Evolutionary conservation across 73 alveolate genomes (phyloP), one percentile per base, ranked within the genome.

Genomic region (Chromera velia): DNA sequence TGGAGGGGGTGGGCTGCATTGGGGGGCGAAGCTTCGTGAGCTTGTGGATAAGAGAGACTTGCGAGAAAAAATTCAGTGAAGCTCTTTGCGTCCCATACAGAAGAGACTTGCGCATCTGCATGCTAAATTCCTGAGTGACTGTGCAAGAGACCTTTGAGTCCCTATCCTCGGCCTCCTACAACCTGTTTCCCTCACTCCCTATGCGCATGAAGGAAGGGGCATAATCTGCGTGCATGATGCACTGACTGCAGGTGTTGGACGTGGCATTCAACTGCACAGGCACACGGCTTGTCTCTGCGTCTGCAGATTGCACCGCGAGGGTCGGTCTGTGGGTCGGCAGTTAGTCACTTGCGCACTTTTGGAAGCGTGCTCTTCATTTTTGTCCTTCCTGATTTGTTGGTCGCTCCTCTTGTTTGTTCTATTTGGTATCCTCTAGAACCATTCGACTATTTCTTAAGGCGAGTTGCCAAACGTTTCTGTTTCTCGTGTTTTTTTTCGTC

Each of bases 161-260:
- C 32, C 33, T 6, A 55, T 55, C 22, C 13, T 40, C 13, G 55
- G 55, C 55, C 4, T 40, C 55, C 22, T 7, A 7, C 55, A 40
- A 13, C 22, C 96, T 98, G 29, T 94, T 98, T 87, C 96, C 95
- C 85, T 93, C 96, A 27, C 96, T 99, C 99, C 99, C 96, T 86
- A 96, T 96, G 64, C 92, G 96, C 76, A 96, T 26, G 90, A 91
- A 79, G 92, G 99, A 89, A 88, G 96, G 72, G 98, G 95, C 83
- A 97, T 99, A 31, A 84, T 97, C 81, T 87, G 88, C 88, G 91
- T 98, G 32, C 99, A 95, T 81, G n/a, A n/a, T n/a, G n/a, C n/a
- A 90, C 84, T 67, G 98, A 93, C 72, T n/a, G n/a, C 98, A 95
- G 87, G 94, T 93, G 22, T 90, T 97, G 94, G 99, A 96, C 87